Evolutionary conservation across 2,329 filamentous ascomycete species (phyloP), one percentile per base, ranked within the genome.

Genomic region (Epichloe glyceriae): DNA sequence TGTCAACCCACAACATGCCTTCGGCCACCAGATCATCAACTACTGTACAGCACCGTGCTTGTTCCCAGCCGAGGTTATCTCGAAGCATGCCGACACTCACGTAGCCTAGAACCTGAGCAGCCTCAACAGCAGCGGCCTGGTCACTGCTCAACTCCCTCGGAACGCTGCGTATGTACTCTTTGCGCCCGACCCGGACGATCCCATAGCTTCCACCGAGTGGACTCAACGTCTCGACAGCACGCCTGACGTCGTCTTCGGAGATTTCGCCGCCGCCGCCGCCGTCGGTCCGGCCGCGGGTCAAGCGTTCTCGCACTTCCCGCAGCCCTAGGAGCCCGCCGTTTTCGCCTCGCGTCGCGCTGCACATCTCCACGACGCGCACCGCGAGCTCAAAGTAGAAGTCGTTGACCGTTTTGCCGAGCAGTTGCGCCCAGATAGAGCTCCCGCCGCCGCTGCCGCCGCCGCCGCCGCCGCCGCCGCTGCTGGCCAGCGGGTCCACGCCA

Each of bases 381-480:
- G 89, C 93, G 44, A 98, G 80, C 72, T 95, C 91, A 67, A 97
- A 97, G 71, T 97, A 98, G 64, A 98, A 98, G 67, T 98, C 93
- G 64, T 96, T 95, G 58, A 98, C 90, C 60, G 83, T 89, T 53
- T 86, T 81, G 33, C 93, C 93, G 19, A 97, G 76, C 55, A 97
- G 80, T 71, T 96, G 90, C 8, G 88, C 86, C 91, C 93, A 97
- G 53, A 96, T 82, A 52, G 85, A 93, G 17, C 80, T 70, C 45
- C 68, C 71, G 41, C 67, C 67, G 14, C 41, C 12, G 40, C 41
- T 6, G 40, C 12, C 19, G 5, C 69, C 71, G 42, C 67, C 67
- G 22, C 47, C 22, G 26, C 53, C 52, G 46, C 53, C 43, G 30
- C 56, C 57, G 46, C 60, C 62, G 66, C 65, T 70, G 55, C 65